A percentile compares a stretch with the other conserved stretches of the same genome.
These are phyloP conservation scores for Nakaseomyces sp. DNA, from an alignment of 1,139 yeast species.

Conservation along the genomic window DNA sequence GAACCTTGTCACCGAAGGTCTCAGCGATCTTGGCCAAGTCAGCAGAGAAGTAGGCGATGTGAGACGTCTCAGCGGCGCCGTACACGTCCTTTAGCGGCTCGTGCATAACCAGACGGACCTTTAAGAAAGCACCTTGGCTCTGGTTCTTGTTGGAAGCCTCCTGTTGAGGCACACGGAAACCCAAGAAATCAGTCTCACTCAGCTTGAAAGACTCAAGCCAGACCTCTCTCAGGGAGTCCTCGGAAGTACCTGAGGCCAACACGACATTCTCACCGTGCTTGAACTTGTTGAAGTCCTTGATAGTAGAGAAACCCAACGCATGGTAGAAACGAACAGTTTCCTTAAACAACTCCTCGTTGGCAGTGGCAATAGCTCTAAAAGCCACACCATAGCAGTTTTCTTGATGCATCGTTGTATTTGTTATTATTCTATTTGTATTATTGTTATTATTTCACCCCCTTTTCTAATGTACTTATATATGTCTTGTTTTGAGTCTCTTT, in stretches of 20 bases:
- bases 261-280: constrained; percentile 30
- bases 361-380: constrained; percentile 56
- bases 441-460: too few species aligned
- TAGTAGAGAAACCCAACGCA: constrained; percentile 48
- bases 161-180: constrained; percentile 49
- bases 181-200: constrained; percentile 40
- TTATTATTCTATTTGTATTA: background rate
- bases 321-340: constrained; percentile 46
- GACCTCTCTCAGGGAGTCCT: constrained; percentile 55
- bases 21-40: constrained; percentile 36
- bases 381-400: constrained; percentile 34
- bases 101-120: constrained; percentile 46
- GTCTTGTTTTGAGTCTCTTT: too few species aligned
- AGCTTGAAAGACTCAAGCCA: constrained; percentile 68
- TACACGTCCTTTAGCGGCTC: constrained; percentile 24
- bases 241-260: constrained; percentile 44
- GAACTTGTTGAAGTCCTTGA: constrained; percentile 44
- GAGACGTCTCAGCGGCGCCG: constrained; percentile 29
- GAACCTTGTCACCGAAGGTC: constrained; percentile 29
- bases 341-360: constrained; percentile 39
- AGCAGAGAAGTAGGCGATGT: constrained; percentile 45
- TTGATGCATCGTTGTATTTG: constrained; percentile 13
- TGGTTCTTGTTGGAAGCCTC: constrained; percentile 38
- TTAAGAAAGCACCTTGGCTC: constrained; percentile 52
- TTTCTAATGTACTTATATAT: too few species aligned